phyloP scores from a whole-genome alignment of 23 red algal species.

The Pyropia yezoensis region DNA sequence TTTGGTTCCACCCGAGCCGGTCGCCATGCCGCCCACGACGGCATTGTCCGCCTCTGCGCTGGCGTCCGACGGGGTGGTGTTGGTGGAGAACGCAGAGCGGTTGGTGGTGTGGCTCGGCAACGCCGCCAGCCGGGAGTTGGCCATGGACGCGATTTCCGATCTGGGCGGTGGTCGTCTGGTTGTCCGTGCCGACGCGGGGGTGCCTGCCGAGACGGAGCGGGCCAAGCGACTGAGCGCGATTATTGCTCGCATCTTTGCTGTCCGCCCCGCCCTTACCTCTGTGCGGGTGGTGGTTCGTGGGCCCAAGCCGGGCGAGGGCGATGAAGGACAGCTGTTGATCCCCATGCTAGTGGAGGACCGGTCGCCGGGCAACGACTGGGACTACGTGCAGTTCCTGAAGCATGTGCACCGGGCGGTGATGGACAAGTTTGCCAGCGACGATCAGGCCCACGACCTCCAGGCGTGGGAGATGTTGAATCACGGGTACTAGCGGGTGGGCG shows the following conservation, averaged over 20 bases:
- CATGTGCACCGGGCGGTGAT: slow-evolving; percentile 57
- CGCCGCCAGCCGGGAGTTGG: slow-evolving; percentile 13
- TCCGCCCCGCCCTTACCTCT: slow-evolving; percentile 30
- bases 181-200: slow-evolving; percentile 37
- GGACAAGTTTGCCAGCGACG: slow-evolving; percentile 67
- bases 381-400: slow-evolving; percentile 74
- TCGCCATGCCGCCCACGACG: slow-evolving; percentile 54
- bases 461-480: slow-evolving; percentile 87
- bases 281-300: slow-evolving; percentile 25
- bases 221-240: slow-evolving; percentile 52
- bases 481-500: slow-evolving; percentile 29
- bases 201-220: slow-evolving; percentile 20
- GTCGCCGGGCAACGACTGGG: slow-evolving; percentile 11
- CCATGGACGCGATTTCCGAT: slow-evolving; percentile 28
- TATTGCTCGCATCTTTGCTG: slow-evolving; percentile 34
- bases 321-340: slow-evolving; percentile 36
- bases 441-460: slow-evolving; percentile 40
- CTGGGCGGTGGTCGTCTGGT: slow-evolving; percentile 27
- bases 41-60: slow-evolving; percentile 48
- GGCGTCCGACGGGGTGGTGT: slow-evolving; percentile 47
- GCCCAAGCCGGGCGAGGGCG: slow-evolving; percentile 18
- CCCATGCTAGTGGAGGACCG: slow-evolving; percentile 72
- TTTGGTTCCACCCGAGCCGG: slow-evolving; percentile 19
- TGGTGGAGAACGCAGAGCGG: slow-evolving; percentile 82
- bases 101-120: slow-evolving; percentile 76